Evolutionary conservation across 73 alveolate species (phyloP), one percentile per base, ranked within the genome.

Genomic region (Paramecium biaurelia): DNA sequence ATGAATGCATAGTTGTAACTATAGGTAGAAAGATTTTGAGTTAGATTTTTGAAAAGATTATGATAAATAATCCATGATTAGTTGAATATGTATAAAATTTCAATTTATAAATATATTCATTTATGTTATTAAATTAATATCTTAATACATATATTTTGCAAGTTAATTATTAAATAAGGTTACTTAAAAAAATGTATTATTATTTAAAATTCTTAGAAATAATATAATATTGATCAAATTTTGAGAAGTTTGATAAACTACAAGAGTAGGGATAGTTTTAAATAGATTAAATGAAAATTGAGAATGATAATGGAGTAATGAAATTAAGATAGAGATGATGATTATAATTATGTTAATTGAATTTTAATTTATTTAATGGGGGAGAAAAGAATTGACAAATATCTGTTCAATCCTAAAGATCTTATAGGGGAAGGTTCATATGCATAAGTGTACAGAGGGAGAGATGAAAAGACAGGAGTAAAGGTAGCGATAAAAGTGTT

Each of bases 401-500:
- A 79, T 79, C 76, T 79, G 74, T 79, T 43, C 72, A 79, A 34
- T 79, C 90, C 70, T 24, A 79, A 79, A 9, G 90, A 79, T 79
- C 26, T 79, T 21, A 89, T 89, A 45, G 94, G 94, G 14, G 79
- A 76, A 11, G 94, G 94, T 1, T 89, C 94, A 12, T 89, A 89
- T 45, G 94, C 94, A 8, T 45, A 89, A 28, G 94, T 89, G 18
- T 89, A 89, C 26, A 89, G 84, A 30, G 94, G 94, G 28, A 42
- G 87, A 70, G 94, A 89, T 45, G 87, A 82, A 70, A 82, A 89
- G 74, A 89, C 94, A n/a, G 92, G 92, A 24, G 49, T 57, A 9
- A 82, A 76, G 72, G 94, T 89, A 37, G 94, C 94, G 23, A 89
- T 89, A 38, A 89, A 89, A 70, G 87, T 89, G 41, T 49, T 89